Evolutionary conservation across 176 grass and related monocot species (phyloP), one percentile per base, ranked within the genome.

Genomic region (Canna indica): DNA sequence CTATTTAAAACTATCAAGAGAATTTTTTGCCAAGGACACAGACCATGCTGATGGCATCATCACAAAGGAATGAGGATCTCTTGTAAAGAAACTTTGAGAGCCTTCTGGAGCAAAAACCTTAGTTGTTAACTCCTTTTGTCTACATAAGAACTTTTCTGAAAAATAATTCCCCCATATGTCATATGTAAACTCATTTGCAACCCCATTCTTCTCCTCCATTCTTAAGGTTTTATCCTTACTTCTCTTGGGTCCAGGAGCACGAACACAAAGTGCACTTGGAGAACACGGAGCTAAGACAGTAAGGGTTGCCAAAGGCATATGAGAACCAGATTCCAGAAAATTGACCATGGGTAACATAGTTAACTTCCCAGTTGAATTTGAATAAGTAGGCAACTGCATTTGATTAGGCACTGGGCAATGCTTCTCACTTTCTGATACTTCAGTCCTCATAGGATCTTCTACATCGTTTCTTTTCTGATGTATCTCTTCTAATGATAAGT

Each of bases 91-190:
- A 77, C 91, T 95, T 67, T 79, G 75, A 33, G 85, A 86, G 76
- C 88, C 83, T 81, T 87, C 87, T 75, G 83, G 81, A 83, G 77
- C 78, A 79, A 80, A 73, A 74, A 78, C 50, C 77, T 78, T 81
- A 31, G 80, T 62, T 7, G 15, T n/a, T 7, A 71, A 75, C 42
- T 87, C 73, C 82, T 70, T 87, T 75, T 72, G 73, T 72, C 59
- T 74, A 24, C 82, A 85, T 56, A 91, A 66, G 30, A 87, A 71
- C 75, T 75, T 72, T 8, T 82, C 82, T 28, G 87, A 80, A 67
- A 91, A 91, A 81, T 91, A 78, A 77, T 91, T 72, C n/a, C 85
- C 91, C 91, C 91, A 95, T 25, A 95, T 95, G 79, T 91, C 85
- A 52, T 95, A 95, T 3, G 73, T 80, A 71, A 88, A 88, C 44